Evolutionary conservation across 2,329 filamentous ascomycete species (phyloP).

Genomic region (Aspergillus jensenii): DNA sequence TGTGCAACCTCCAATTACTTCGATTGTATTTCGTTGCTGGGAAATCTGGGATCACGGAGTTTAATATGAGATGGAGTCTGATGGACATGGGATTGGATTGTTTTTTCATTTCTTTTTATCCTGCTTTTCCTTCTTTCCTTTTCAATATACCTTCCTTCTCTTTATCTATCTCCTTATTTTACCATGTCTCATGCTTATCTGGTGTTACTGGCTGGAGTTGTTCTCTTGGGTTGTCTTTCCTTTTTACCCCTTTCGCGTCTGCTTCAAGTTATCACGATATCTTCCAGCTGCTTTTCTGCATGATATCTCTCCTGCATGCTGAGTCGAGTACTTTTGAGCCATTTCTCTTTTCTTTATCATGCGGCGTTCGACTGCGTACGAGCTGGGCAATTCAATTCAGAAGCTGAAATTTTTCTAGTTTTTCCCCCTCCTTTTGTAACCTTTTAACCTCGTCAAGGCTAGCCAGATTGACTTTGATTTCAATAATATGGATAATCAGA

Average conservation of each 20-base stretch:
- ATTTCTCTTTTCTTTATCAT: not conserved
- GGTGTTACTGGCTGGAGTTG: conserved; percentile 2
- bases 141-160: not conserved
- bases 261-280: not conserved
- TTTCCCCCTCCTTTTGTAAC: not conserved
- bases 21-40: conserved; percentile 9
- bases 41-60: conserved; percentile 18
- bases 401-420: not conserved
- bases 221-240: not conserved
- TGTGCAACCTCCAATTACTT: conserved; percentile 4
- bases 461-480: not conserved
- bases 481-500: not conserved
- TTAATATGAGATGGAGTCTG: conserved; percentile 16
- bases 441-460: not conserved
- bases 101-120: conserved; percentile 8
- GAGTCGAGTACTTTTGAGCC: conserved; percentile 1
- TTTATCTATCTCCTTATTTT: not conserved
- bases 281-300: not conserved
- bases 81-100: conserved; percentile 14
- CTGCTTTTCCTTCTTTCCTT: not conserved
- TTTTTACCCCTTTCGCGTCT: not conserved
- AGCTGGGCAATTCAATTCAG: not conserved
- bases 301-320: conserved; percentile 4
- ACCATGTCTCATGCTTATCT: not conserved
- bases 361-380: not conserved